These are phyloP conservation scores for Amanita brunnescens DNA, from an alignment of 768 basidiomycete species.

Conservation along the genomic window DNA sequence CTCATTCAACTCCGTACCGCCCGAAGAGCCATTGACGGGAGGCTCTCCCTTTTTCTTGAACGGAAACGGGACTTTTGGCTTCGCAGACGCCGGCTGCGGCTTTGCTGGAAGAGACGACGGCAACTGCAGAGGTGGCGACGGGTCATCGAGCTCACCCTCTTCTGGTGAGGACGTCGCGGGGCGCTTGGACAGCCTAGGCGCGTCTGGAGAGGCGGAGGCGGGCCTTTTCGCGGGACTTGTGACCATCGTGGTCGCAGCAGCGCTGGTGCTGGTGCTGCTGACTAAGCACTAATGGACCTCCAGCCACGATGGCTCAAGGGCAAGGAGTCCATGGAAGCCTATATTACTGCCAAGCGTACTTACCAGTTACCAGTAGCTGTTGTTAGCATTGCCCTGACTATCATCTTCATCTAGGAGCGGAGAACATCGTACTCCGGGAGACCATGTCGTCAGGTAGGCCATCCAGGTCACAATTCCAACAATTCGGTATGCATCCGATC, in stretches of 20 bases:
- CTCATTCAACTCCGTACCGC: conserved; percentile 20
- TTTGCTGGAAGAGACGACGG: conserved; percentile 27
- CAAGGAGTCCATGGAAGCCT: background rate
- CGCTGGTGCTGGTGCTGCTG: background rate
- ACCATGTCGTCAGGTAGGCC: background rate
- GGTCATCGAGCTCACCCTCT: conserved; percentile 75
- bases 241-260: conserved; percentile 7
- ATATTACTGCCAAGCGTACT: background rate
- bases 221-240: conserved; percentile 38
- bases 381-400: too few species aligned
- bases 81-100: conserved; percentile 17
- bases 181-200: conserved; percentile 46
- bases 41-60: conserved; percentile 51
- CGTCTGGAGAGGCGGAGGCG: conserved; percentile 44
- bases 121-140: conserved; percentile 17
- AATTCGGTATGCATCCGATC: too few species aligned
- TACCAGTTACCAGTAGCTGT: too few species aligned
- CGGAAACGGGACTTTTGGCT: conserved; percentile 60
- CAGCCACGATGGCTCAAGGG: conserved; percentile 1
- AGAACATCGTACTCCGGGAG: too few species aligned
- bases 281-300: conserved; percentile 4
- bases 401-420: too few species aligned
- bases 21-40: conserved; percentile 11
- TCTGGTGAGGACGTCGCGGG: conserved; percentile 61
- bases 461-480: background rate